A percentile compares a stretch with the other conserved stretches of the same genome.
These are phyloP conservation scores for Aspergillus affinis DNA, from an alignment of 495 filamentous ascomycete species.

Conservation along the genomic window DNA sequence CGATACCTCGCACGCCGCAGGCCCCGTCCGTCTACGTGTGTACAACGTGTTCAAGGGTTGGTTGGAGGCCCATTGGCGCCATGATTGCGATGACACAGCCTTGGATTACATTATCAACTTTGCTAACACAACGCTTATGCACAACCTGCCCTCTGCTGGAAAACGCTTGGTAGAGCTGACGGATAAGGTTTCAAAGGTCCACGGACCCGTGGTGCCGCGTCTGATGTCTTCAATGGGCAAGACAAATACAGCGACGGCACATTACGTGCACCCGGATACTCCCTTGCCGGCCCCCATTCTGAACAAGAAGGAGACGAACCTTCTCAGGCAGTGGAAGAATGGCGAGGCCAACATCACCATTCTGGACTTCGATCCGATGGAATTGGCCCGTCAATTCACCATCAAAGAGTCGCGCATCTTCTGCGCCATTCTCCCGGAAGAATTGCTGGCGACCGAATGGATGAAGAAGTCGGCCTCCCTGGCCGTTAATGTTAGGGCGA, in stretches of 20 bases:
- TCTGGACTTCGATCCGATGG: slow-evolving; percentile 89
- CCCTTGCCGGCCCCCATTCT: slow-evolving; percentile 69
- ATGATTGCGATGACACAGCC: slow-evolving; percentile 72
- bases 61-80: slow-evolving; percentile 94
- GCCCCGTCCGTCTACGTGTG: slow-evolving; percentile 81
- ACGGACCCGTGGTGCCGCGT: slow-evolving; percentile 79
- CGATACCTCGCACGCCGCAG: slow-evolving; percentile 68
- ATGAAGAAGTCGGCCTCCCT: slow-evolving; percentile 76
- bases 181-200: slow-evolving; percentile 74
- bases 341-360: slow-evolving; percentile 71
- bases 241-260: slow-evolving; percentile 69
- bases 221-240: slow-evolving; percentile 88
- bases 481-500: slow-evolving; percentile 89
- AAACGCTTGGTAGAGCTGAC: slow-evolving; percentile 75
- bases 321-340: slow-evolving; percentile 72
- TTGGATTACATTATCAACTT: slow-evolving; percentile 75
- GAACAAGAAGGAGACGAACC: slow-evolving; percentile 70
- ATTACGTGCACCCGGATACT: slow-evolving; percentile 66
- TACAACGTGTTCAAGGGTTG: slow-evolving; percentile 98
- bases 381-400: slow-evolving; percentile 90
- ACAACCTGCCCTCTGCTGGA: slow-evolving; percentile 71
- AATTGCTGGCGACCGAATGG: slow-evolving; percentile 93
- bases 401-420: slow-evolving; percentile 92
- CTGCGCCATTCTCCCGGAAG: slow-evolving; percentile 88
- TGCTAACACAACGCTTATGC: slow-evolving; percentile 66